Conservation (phyloP, 768 basidiomycete species). For the Epithele typhae region DNA sequence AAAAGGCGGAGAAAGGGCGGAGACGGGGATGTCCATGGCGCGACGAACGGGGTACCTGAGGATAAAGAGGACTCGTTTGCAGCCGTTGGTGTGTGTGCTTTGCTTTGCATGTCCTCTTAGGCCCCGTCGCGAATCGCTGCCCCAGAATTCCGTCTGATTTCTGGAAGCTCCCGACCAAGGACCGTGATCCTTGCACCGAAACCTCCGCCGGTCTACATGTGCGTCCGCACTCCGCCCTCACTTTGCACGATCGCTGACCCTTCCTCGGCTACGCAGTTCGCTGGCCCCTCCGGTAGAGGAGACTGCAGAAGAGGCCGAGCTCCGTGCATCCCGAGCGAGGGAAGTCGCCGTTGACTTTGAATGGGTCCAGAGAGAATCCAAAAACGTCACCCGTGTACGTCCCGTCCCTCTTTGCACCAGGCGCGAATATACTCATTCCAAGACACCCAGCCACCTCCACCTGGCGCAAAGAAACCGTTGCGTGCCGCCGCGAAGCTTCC, state of each 20-base stretch:
- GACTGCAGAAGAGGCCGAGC: constrained; percentile 21
- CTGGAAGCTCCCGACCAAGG: constrained; percentile 15
- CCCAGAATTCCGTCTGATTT: constrained; percentile 23
- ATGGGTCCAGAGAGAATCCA: constrained; percentile 22
- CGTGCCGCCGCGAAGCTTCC: not conserved
- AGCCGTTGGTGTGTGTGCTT: not conserved
- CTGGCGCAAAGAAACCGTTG: constrained; percentile 3
- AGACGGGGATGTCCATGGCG: not conserved
- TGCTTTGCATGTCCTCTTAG: too few species aligned
- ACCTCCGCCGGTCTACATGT: constrained; percentile 18
- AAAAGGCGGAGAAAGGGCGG: constrained; percentile 8
- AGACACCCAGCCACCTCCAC: not conserved
- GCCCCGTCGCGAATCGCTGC: not conserved
- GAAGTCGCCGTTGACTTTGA: constrained; percentile 27
- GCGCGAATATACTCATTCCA: too few species aligned
- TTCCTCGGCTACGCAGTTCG: constrained; percentile 13
- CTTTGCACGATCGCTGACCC: not conserved
- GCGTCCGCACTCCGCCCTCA: not conserved
- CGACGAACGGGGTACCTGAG: not conserved
- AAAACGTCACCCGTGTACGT: constrained; percentile 20
- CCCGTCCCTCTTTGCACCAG: not conserved
- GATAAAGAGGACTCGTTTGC: constrained; percentile 3
- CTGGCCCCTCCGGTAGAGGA: constrained; percentile 28
- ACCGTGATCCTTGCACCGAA: constrained; percentile 17
- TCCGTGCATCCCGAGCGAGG: constrained; percentile 21